Evolutionary conservation across 2,329 filamentous ascomycete genomes (phyloP), one percentile per base, ranked within the genome.

Genomic region (Cladosporium colombiae): DNA sequence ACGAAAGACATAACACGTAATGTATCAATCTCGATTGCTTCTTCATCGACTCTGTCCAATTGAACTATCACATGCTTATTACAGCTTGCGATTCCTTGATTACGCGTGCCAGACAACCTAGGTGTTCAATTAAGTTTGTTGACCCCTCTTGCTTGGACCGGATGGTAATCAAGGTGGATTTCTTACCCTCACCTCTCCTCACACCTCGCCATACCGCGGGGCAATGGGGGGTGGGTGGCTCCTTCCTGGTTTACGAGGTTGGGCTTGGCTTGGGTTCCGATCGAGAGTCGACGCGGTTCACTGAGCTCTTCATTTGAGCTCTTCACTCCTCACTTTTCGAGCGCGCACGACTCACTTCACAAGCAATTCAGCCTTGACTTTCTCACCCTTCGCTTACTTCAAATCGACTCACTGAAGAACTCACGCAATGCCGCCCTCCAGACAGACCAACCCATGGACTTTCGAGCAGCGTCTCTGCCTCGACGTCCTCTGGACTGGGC

Each of bases 21-120:
- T 55, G 52, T 55, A 33, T 55, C 52, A 55, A 55, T 55, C 31
- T 55, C 49, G 25, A 46, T 46, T 46, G 21, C 40, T 46, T 46
- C 40, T 46, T 46, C 40, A 13, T 46, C 13, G 40, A 46, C 40
- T 21, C 8, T 46, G 5, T 46, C 14, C 8, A 10, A 46, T 46
- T 3, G 40, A 5, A 46, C 40, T 13, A 46, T 21, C 40, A 44
- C 16, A 40, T 40, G 35, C 11, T 33, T 33, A 16, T 29, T 6
- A 5, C 5, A 27, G 27, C 27, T 27, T 27, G 27, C 27, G 27
- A 3, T 27, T 27, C 27, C 27, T 27, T 27, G 27, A 27, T 27
- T 27, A 27, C 27, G 27, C 27, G 27, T 27, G 27, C 40, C 8
- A 46, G 1, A 14, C n/a, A 46, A 46, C 40, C 40, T 23, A 46